These are phyloP conservation scores for Zalerion maritima DNA, from an alignment of 495 filamentous ascomycete species.

Conservation along the genomic window DNA sequence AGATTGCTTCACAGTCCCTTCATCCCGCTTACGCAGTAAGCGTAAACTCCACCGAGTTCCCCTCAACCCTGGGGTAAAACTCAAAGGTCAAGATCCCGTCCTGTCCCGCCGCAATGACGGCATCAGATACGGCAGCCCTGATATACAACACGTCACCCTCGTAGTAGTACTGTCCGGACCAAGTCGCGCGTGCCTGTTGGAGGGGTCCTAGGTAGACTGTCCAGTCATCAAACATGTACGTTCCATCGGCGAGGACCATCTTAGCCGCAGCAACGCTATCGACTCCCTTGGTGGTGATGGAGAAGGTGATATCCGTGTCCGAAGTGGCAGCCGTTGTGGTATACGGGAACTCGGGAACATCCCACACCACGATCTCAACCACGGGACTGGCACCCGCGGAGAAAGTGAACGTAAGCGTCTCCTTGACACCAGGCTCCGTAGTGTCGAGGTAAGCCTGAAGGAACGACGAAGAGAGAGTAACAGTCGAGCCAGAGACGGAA, in stretches of 20 bases:
- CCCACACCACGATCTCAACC: constrained; percentile 37
- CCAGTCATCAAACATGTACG: constrained; percentile 41
- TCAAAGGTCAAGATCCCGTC: constrained; percentile 36
- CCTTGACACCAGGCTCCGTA: constrained; percentile 26
- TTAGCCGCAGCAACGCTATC: constrained; percentile 35
- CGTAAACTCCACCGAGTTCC: constrained; percentile 32
- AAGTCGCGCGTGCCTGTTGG: constrained; percentile 35
- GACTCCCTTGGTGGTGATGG: constrained; percentile 37
- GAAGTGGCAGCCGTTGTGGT: constrained; percentile 25
- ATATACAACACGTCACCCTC: constrained; percentile 29
- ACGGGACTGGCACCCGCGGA: constrained; percentile 30
- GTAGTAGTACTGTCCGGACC: constrained; percentile 36
- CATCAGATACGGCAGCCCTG: constrained; percentile 25
- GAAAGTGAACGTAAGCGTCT: constrained; percentile 38
- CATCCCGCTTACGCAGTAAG: constrained; percentile 24
- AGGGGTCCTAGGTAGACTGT: constrained; percentile 39
- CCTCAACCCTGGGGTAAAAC: constrained; percentile 31
- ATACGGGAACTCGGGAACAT: constrained; percentile 25
- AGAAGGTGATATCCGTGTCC: constrained; percentile 32
- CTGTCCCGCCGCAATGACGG: constrained; percentile 30
- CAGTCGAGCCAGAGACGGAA: constrained; percentile 23
- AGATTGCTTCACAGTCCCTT: too few relatives aligned
- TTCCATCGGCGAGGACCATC: constrained; percentile 33
- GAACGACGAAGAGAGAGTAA: constrained; percentile 35
- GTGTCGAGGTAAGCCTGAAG: constrained; percentile 27